Conservation (phyloP, 441 rosid species). For the California macrophylla region DNA sequence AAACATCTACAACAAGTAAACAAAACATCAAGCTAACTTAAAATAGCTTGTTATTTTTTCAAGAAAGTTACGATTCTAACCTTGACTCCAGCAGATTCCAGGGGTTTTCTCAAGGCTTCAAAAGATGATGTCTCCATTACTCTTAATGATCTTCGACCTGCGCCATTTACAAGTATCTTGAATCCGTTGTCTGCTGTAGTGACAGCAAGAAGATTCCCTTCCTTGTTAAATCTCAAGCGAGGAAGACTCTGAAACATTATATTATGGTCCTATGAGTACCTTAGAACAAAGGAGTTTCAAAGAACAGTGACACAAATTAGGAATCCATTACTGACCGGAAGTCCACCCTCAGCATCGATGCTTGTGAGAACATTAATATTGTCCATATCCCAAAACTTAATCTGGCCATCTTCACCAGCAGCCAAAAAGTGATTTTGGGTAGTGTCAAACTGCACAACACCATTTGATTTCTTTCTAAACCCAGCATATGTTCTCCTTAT, state of each 20-base stretch:
- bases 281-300: not conserved
- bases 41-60: not conserved
- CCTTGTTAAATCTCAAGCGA: conserved; percentile 65
- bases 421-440: conserved; percentile 63
- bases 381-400: conserved; percentile 77
- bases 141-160: conserved; percentile 54
- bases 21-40: not conserved
- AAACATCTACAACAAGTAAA: conserved; percentile 12
- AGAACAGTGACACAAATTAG: not conserved
- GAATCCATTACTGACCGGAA: conserved; percentile 38
- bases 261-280: not conserved
- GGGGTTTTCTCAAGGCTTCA: conserved; percentile 57
- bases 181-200: conserved; percentile 67
- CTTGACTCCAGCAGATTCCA: conserved; percentile 40
- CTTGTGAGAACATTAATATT: conserved; percentile 37
- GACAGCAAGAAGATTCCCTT: conserved; percentile 65
- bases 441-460: conserved; percentile 69
- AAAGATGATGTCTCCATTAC: conserved; percentile 50
- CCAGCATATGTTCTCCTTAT: conserved; percentile 52
- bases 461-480: conserved; percentile 53
- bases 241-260: conserved; percentile 54
- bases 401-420: conserved; percentile 57
- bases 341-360: conserved; percentile 59
- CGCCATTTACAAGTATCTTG: conserved; percentile 62
- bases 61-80: conserved; percentile 25